Base-by-base conservation (phyloP, 2,329 filamentous ascomycete genomes). In the Cladophialophora carrionii region DNA sequence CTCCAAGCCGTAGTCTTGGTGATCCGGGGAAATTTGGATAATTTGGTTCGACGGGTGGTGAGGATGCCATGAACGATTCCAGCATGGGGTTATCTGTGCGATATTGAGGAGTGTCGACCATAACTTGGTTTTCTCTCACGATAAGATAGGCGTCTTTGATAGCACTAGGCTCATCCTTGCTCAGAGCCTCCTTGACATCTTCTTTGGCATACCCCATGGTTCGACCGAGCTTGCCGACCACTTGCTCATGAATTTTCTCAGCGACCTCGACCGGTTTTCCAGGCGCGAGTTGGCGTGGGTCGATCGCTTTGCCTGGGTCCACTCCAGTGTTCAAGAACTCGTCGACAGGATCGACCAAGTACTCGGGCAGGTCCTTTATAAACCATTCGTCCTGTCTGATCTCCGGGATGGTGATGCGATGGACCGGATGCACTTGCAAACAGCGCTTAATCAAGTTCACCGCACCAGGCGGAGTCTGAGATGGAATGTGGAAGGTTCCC, bases 121-220 rank as follows among this genome's bases (percentile, higher is more conserved):
- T 98, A 76, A 98, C 86, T 77, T 97, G 95, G 76, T 98, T 98
- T 78, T 99, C 95, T 60, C 94, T 88, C 29, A 99, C 92, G 76
- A 99, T 99, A 79, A 97, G 88, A 80, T 98, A 99, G 1, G 95
- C 95, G 78, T 99, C 95, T 80, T 99, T 99, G 82, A 99, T 97
- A 10, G 95, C 93, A 64, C 93, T 98, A 12, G 95, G 95, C 76
- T 99, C 95, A 60, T 95, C 88, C 63, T 92, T 92, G 73, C 90
- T 89, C 68, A 99, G 82, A 24, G 95, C 94, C 77, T 98, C 95
- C 75, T 97, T 90, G 60, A 99, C 94, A 80, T 99, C 95, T 67
- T 90, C 90, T 76, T 91, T 94, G 41, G 90, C 92, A 76, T 99
- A 99, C 66, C 95, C 95, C 93, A 99, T 98, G 0, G 92, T 97